Evolutionary conservation across 2,329 filamentous ascomycete genomes (phyloP).

Genomic region (Trichoderma oligosporum): DNA sequence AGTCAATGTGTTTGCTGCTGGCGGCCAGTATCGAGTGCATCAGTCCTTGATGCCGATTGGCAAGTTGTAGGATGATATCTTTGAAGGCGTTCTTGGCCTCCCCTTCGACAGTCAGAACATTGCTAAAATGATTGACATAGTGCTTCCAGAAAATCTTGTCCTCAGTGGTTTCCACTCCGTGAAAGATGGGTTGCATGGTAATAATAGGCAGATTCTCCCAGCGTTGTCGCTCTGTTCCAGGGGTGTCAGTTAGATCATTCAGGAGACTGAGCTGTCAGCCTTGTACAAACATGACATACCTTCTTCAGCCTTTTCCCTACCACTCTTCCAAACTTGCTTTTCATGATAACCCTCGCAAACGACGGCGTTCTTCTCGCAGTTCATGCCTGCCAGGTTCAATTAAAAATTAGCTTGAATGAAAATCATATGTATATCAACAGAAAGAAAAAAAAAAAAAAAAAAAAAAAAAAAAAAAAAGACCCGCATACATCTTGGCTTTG

Average conservation of each 20-base stretch:
- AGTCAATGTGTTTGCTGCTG: slow-evolving; percentile 71
- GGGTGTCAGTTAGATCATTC: slow-evolving; percentile 18
- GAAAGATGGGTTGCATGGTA: slow-evolving; percentile 64
- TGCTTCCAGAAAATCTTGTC: slow-evolving; percentile 80
- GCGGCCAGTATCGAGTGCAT: slow-evolving; percentile 90
- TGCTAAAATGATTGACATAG: slow-evolving; percentile 75
- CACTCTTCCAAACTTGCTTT: slow-evolving; percentile 82
- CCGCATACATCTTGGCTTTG: slow-evolving; percentile 58
- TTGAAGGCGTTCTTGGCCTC: slow-evolving; percentile 82
- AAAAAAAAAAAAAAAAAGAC: not conserved
- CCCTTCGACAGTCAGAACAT: slow-evolving; percentile 75
- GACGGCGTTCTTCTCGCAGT: slow-evolving; percentile 91
- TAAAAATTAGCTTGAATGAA: slow-evolving; percentile 21
- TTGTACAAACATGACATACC: slow-evolving; percentile 39
- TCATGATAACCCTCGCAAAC: slow-evolving; percentile 87
- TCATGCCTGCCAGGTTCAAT: slow-evolving; percentile 56
- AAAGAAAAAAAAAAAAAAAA: not conserved
- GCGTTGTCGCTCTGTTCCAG: slow-evolving; percentile 45
- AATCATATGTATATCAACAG: not conserved
- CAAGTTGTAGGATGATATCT: slow-evolving; percentile 77
- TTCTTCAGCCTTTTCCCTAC: slow-evolving; percentile 71
- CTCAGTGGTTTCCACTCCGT: slow-evolving; percentile 74
- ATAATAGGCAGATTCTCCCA: slow-evolving; percentile 50
- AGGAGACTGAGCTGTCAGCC: not conserved
- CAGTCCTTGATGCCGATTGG: slow-evolving; percentile 71